Percentiles rank a stretch among this genome's conserved stretches.
Conservation (phyloP, 306 rosid species). For the Vicia sativa region DNA sequence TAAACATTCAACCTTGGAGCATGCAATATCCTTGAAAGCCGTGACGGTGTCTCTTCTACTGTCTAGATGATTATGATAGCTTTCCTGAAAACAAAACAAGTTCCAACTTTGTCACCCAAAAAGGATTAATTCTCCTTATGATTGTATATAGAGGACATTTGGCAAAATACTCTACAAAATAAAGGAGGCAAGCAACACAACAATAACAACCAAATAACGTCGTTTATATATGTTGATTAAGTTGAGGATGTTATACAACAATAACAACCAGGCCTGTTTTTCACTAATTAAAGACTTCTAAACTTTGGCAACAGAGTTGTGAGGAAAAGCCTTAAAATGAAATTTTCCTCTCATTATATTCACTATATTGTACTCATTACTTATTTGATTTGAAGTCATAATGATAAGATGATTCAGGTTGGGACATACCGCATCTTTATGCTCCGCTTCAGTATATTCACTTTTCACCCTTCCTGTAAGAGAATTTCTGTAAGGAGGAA, state of each 20-base stretch:
- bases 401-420: conserved; percentile 25
- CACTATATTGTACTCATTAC: conserved; percentile 16
- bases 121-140: conserved; percentile 1
- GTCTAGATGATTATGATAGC: conserved; percentile 37
- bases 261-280: not conserved
- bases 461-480: conserved; percentile 45
- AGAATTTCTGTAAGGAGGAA: conserved; percentile 39
- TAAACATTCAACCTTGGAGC: conserved; percentile 43
- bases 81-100: conserved; percentile 36
- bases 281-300: not conserved
- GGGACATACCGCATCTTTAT: conserved; percentile 44
- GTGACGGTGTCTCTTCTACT: conserved; percentile 28
- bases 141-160: not conserved
- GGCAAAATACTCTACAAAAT: not conserved
- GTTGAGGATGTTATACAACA: not conserved
- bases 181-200: conserved; percentile 2
- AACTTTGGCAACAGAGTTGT: not conserved
- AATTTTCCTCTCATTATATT: conserved; percentile 3
- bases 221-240: not conserved
- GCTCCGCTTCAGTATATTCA: conserved; percentile 44
- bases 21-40: conserved; percentile 38
- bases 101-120: conserved; percentile 10
- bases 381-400: conserved; percentile 25
- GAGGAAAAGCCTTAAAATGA: conserved; percentile 17
- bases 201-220: conserved; percentile 3